Base-by-base conservation (phyloP, 345 rosid species). In the Sonneratia caseolaris region DNA sequence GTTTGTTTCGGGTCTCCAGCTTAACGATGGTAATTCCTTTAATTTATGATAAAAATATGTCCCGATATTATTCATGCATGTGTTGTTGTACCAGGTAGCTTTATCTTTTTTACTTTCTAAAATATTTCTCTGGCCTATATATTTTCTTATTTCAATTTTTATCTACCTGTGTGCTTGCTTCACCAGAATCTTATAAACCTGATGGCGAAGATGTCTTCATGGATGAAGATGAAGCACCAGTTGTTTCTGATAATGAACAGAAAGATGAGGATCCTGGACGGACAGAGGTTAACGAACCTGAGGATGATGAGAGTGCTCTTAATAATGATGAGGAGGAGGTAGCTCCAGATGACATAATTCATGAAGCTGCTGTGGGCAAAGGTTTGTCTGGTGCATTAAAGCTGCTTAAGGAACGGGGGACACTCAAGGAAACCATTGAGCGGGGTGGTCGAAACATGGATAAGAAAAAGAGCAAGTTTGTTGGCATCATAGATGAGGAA, bases 381-480 rank as follows among this genome's bases (percentile, higher is more conserved):
- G 98, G 99, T 71, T 82, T 95, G 80, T 90, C 98, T 4, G 92
- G 96, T 81, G 98, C 86, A 6, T 71, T 95, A 76, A 84, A 76
- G 84, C 88, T 90, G 76, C 92, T 92, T 24, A 86, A 91, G 79
- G 97, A 95, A 10, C 86, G 97, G 79, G 99, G 99, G 77, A 81
- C 92, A 19, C 93, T 95, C 48, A 95, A 92, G 72, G 99, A 92
- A 83, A 83, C 83, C 67, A 77, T 88, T 55, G 97, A 95, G 15
- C 90, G 97, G 98, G 99, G 97, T 81, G 99, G 98, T 73, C 84
- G 99, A 74, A 95, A 92, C 84, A 95, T 92, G 98, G 99, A 95
- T 87, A 95, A 90, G 85, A 95, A 92, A 79, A 95, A 89, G 84
- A 90, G 98, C 84, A 95, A 95, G 86, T 97, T 95, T 73, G 86